These are phyloP conservation scores for Thuja plicata DNA, from an alignment of 83 land plant species.

Conservation along the genomic window DNA sequence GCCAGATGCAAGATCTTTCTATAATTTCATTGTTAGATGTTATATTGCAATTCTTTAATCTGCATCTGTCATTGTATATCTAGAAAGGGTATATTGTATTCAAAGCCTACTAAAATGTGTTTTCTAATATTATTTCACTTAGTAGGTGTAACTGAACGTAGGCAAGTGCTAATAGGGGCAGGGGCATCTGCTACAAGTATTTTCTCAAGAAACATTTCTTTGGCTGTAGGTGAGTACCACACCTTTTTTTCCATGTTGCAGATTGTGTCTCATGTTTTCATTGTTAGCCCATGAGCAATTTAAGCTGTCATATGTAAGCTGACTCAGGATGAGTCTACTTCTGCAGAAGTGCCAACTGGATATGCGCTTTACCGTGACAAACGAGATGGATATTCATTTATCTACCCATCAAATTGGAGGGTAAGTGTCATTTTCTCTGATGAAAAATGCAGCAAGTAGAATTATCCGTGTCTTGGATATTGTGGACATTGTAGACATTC, in stretches of 20 bases:
- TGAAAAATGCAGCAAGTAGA: neutral
- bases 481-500: neutral
- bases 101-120: neutral
- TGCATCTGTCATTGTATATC: neutral
- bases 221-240: neutral
- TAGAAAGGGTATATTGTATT: neutral
- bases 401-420: constrained; percentile 68
- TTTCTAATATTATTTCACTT: neutral
- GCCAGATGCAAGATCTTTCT: neutral
- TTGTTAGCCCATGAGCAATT: neutral
- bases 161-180: constrained; percentile 3
- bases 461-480: neutral
- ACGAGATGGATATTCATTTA: constrained; percentile 55
- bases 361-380: constrained; percentile 46
- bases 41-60: neutral
- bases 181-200: constrained; percentile 1
- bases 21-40: neutral
- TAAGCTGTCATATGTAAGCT: neutral
- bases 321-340: neutral
- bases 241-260: neutral
- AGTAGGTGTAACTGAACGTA: constrained; percentile 3
- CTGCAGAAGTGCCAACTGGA: constrained; percentile 49
- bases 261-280: neutral
- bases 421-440: constrained; percentile 22
- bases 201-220: neutral